Evolutionary conservation across 768 basidiomycete species (phyloP), one percentile per base, ranked within the genome.

Genomic region (Tephrocybe rancida): DNA sequence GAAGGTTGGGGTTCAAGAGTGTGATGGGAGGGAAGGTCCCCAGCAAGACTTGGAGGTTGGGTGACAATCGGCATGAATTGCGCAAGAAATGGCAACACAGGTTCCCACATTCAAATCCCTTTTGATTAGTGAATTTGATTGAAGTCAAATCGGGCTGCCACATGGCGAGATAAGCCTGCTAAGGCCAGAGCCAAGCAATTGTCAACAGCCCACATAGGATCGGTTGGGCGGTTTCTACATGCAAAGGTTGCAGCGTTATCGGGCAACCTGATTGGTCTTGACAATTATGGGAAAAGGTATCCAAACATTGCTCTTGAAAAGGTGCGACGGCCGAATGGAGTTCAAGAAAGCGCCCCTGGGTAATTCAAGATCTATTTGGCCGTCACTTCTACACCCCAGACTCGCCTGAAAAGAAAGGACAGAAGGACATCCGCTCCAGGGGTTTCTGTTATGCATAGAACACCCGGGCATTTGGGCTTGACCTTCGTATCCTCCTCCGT

Each of bases 371-470:
- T 24, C 41, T 52, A 57, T 35, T 25, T 44, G 30, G 27, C 19
- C 14, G 22, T 13, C 14, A 38, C 16, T 26, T 53, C 35, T 32
- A 52, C 55, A 71, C 77, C 81, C 86, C 87, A 90, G 16, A 90
- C 73, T 50, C 88, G 77, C 48, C 74, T 56, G 11, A 80, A 58
- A 54, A 90, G 58, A 5, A 83, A 52, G 14, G 67, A 61, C 13
- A 88, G 59, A 38, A 91, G 71, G 0, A 52, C 65, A 24, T 71
- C 69, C 5, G 80, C 73, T 3, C 90, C 90, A n/a, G 90, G 90
- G 10, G 88, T 91, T 35, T 71, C 54, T n/a, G 71, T 72, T 18
- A 90, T 61, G 56, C 79, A 82, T 35, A 71, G 61, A 22, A 86
- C 68, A 1, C 79, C 79, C 50, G 57, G 59, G 13, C 57, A 63